These are phyloP conservation scores for Aureobasidium sp. DNA, from an alignment of 2,329 filamentous ascomycete species.

Conservation along the genomic window DNA sequence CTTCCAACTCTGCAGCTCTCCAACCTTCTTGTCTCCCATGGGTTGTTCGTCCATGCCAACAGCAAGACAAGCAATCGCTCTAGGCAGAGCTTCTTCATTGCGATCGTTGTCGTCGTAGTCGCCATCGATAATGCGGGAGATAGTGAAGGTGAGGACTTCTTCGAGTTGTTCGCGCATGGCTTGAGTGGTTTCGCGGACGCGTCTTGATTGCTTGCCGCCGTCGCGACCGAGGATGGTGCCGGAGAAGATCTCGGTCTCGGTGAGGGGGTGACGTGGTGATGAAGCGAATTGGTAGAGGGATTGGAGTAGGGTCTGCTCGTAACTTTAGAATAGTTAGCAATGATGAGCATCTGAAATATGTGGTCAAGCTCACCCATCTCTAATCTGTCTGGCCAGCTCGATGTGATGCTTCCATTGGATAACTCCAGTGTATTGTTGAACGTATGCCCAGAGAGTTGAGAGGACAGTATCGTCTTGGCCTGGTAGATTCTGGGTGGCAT, in stretches of 20 bases:
- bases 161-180: slow-evolving; percentile 34
- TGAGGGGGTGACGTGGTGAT: slow-evolving; percentile 33
- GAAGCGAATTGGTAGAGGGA: slow-evolving; percentile 40
- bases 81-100: slow-evolving; percentile 36
- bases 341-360: background rate
- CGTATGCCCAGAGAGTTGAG: slow-evolving; percentile 31
- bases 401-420: slow-evolving; percentile 33
- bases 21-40: slow-evolving; percentile 22
- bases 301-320: slow-evolving; percentile 43
- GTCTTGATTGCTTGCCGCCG: slow-evolving; percentile 23
- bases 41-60: slow-evolving; percentile 31
- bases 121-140: slow-evolving; percentile 37
- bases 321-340: slow-evolving; percentile 27
- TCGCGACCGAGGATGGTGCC: slow-evolving; percentile 48
- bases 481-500: slow-evolving; percentile 12
- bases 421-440: slow-evolving; percentile 25
- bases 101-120: slow-evolving; percentile 23
- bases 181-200: slow-evolving; percentile 27
- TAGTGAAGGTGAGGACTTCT: slow-evolving; percentile 32
- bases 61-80: slow-evolving; percentile 43
- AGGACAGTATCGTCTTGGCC: slow-evolving; percentile 17
- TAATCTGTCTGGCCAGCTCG: slow-evolving; percentile 32
- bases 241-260: slow-evolving; percentile 48
- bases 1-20: slow-evolving; percentile 41
- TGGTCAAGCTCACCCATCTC: slow-evolving; percentile 34